These are phyloP conservation scores for Triticum aestivum DNA, from an alignment of 176 grass and related monocot genomes.

Conservation along the genomic window DNA sequence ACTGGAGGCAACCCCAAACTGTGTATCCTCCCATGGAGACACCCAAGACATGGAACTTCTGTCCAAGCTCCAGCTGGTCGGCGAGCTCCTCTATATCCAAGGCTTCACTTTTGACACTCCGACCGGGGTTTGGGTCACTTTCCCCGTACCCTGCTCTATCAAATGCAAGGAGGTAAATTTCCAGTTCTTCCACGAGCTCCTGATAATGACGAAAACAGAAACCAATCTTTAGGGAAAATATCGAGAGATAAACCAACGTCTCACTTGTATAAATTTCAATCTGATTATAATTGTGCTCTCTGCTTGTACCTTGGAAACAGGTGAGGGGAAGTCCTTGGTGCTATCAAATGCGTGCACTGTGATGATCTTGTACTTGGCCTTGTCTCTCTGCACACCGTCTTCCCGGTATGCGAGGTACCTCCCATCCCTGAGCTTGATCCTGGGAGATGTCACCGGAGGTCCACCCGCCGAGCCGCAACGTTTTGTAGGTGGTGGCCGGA, in stretches of 20 bases:
- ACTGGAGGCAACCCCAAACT: constrained; percentile 74
- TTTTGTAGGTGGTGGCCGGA: constrained; percentile 47
- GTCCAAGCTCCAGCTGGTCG: constrained; percentile 62
- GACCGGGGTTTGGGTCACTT: constrained; percentile 71
- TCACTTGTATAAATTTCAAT: neutral
- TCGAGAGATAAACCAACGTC: neutral
- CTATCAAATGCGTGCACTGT: constrained; percentile 60
- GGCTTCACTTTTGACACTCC: constrained; percentile 65
- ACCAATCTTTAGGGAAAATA: constrained; percentile 13
- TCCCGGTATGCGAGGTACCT: constrained; percentile 60
- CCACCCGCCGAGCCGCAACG: constrained; percentile 58
- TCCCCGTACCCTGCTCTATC: constrained; percentile 83
- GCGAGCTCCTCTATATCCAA: constrained; percentile 75
- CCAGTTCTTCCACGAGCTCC: constrained; percentile 69
- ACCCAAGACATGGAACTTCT: constrained; percentile 71
- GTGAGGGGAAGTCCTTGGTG: constrained; percentile 58
- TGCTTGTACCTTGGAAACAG: constrained; percentile 54
- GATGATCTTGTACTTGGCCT: constrained; percentile 65
- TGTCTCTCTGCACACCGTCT: constrained; percentile 49
- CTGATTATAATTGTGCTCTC: neutral
- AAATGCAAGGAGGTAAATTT: constrained; percentile 71
- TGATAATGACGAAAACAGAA: constrained; percentile 28
- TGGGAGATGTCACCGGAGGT: constrained; percentile 62
- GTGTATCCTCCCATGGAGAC: constrained; percentile 72
- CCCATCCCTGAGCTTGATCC: constrained; percentile 60